These are phyloP conservation scores for Metarhizium robertsii DNA, from an alignment of 2,329 filamentous ascomycete genomes.

Conservation along the genomic window DNA sequence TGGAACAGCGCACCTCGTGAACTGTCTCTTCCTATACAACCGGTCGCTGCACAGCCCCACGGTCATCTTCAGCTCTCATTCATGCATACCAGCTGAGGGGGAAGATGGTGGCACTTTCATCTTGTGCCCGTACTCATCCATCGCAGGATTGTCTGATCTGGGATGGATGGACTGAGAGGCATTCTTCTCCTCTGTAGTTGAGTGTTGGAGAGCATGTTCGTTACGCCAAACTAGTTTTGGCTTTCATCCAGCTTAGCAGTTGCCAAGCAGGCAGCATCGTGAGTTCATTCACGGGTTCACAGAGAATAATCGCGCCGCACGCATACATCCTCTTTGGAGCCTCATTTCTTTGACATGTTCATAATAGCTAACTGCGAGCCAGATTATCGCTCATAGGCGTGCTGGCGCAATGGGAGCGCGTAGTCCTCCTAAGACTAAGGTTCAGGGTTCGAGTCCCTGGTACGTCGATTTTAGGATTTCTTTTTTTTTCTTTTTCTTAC, in stretches of 20 bases:
- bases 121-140: neutral
- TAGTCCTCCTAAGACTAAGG: slow-evolving; percentile 32
- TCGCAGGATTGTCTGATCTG: neutral
- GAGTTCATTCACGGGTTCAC: neutral
- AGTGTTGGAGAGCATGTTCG: neutral
- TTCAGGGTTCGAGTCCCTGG: slow-evolving; percentile 31
- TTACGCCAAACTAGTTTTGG: neutral
- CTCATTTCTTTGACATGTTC: neutral
- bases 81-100: neutral
- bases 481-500: neutral
- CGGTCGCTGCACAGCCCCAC: neutral
- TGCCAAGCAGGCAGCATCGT: neutral
- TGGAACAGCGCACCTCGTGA: neutral
- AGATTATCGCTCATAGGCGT: neutral
- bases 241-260: neutral
- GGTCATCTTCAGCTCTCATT: neutral
- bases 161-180: neutral
- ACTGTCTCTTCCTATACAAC: neutral
- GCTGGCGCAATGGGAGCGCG: slow-evolving; percentile 20
- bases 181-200: neutral
- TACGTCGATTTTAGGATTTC: slow-evolving; percentile 14
- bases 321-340: neutral
- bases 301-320: neutral
- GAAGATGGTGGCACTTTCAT: neutral
- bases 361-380: neutral